phyloP scores from a whole-genome alignment of 2,329 filamentous ascomycete genomes.

The Neocucurbitaria cava region DNA sequence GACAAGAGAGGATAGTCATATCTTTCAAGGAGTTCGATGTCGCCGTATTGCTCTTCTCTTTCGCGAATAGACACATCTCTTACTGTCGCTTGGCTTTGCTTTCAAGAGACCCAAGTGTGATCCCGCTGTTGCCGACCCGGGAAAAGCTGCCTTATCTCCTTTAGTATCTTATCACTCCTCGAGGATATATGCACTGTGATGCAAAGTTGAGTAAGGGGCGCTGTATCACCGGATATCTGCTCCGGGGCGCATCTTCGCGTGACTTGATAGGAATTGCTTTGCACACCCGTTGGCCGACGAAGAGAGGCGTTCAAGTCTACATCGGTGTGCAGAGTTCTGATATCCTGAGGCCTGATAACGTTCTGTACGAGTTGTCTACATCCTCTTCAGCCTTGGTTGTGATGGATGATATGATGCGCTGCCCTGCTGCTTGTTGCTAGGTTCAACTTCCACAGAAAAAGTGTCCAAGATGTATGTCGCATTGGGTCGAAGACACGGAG shows the following conservation, averaged over 20 bases:
- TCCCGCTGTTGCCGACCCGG: slow-evolving; percentile 14
- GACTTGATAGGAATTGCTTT: too few species aligned
- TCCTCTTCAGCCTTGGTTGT: slow-evolving; percentile 31
- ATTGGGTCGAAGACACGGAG: too few species aligned
- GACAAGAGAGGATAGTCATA: slow-evolving; percentile 6
- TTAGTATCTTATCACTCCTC: too few species aligned
- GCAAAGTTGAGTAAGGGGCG: too few species aligned
- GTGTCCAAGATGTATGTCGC: too few species aligned
- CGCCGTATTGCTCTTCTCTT: slow-evolving; percentile 17
- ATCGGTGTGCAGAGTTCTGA: too few species aligned
- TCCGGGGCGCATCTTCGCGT: too few species aligned
- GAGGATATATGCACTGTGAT: too few species aligned
- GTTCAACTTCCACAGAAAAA: not conserved
- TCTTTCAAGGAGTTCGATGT: slow-evolving; percentile 22
- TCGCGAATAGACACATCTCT: slow-evolving; percentile 16
- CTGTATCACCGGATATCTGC: too few species aligned
- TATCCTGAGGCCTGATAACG: slow-evolving; percentile 14
- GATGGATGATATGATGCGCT: slow-evolving; percentile 22
- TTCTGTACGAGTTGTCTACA: slow-evolving; percentile 16
- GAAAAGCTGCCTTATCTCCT: too few species aligned
- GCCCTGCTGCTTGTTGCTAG: slow-evolving; percentile 13
- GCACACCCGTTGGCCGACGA: too few species aligned
- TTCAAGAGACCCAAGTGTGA: slow-evolving; percentile 30
- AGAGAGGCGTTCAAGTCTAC: too few species aligned
- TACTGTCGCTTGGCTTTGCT: slow-evolving; percentile 24